phyloP scores from a whole-genome alignment of 2,329 filamentous ascomycete species.

The Aspergillus brasiliensis region DNA sequence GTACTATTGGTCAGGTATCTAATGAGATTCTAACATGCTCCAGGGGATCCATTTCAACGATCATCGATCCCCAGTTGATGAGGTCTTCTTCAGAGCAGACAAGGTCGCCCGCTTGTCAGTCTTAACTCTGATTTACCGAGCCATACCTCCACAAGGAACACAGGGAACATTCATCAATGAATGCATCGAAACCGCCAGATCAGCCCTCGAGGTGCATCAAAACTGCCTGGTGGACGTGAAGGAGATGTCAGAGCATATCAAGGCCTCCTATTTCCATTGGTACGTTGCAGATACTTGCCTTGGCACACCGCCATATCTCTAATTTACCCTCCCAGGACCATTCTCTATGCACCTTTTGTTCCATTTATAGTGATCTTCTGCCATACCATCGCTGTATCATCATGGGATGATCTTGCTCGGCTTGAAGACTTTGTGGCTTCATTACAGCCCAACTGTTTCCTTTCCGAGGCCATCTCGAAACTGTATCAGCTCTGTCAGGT shows the following conservation, averaged over 20 bases:
- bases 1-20: background rate
- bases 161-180: conserved; percentile 37
- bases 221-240: conserved; percentile 29
- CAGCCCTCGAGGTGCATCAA: conserved; percentile 38
- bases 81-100: conserved; percentile 33
- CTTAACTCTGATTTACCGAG: conserved; percentile 44
- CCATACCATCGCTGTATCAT: conserved; percentile 55
- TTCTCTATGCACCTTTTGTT: conserved; percentile 51
- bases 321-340: conserved; percentile 28
- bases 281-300: conserved; percentile 15
- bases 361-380: conserved; percentile 55
- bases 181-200: conserved; percentile 41
- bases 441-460: conserved; percentile 53
- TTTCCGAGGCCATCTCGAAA: conserved; percentile 62
- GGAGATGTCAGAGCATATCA: conserved; percentile 29
- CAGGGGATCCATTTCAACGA: conserved; percentile 15
- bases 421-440: conserved; percentile 61
- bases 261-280: conserved; percentile 42
- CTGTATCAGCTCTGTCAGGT: conserved; percentile 65
- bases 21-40: background rate
- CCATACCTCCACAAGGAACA: conserved; percentile 36
- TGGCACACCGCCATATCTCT: background rate
- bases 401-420: conserved; percentile 55
- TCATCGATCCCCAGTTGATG: conserved; percentile 29
- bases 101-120: conserved; percentile 41